These are phyloP conservation scores for Talaromyces verruculosus DNA, from an alignment of 2,329 filamentous ascomycete species.

Conservation along the genomic window DNA sequence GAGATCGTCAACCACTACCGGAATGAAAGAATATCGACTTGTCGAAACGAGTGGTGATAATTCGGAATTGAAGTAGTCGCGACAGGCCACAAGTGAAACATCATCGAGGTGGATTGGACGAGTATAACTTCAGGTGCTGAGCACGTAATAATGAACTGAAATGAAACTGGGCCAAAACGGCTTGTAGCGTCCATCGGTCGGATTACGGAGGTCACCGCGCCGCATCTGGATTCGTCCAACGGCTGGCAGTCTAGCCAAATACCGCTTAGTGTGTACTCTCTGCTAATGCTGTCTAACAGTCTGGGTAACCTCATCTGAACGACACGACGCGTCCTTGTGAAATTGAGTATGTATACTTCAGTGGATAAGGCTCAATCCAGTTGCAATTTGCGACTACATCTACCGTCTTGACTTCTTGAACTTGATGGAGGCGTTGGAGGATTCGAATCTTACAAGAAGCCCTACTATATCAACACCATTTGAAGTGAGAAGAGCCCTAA, in stretches of 20 bases:
- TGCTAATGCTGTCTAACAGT: not conserved
- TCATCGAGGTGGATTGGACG: constrained; percentile 8
- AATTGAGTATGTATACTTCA: not conserved
- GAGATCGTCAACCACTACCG: not conserved
- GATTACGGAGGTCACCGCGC: constrained; percentile 20
- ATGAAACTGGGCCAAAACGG: constrained; percentile 13
- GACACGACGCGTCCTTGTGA: not conserved
- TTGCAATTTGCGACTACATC: not conserved
- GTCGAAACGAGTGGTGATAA: not conserved
- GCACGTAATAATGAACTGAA: constrained; percentile 15
- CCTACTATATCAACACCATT: not conserved
- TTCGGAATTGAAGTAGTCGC: not conserved
- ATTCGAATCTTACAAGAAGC: not conserved
- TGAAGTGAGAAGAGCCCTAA: not conserved
- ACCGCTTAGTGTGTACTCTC: not conserved
- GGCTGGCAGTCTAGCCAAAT: not conserved
- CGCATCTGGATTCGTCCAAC: constrained; percentile 10
- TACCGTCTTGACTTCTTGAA: not conserved
- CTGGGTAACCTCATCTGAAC: not conserved
- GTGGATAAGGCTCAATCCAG: not conserved
- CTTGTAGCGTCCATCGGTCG: constrained; percentile 19
- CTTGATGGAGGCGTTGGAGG: not conserved
- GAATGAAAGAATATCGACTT: not conserved
- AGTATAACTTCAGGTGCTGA: not conserved
- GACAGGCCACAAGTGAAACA: constrained; percentile 1